phyloP scores from a whole-genome alignment of 305 asterid genomes.

The Galium porrigens region DNA sequence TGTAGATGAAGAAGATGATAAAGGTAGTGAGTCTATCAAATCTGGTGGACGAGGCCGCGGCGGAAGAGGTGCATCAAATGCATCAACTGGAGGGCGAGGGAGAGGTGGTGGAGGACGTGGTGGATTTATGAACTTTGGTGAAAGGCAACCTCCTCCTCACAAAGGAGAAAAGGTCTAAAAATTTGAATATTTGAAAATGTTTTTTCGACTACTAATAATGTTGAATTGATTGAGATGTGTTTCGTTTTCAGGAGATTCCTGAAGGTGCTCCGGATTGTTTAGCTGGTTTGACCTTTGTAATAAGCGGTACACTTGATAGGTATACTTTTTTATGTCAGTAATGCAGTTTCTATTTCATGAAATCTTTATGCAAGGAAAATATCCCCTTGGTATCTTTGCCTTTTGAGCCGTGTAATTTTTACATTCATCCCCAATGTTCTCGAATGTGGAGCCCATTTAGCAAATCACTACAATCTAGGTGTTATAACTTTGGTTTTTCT shows the following conservation, averaged over 20 bases:
- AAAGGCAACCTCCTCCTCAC: slow-evolving; percentile 98
- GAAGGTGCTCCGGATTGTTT: slow-evolving; percentile 84
- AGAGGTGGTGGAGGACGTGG: slow-evolving; percentile 96
- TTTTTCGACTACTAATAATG: slow-evolving; percentile 13
- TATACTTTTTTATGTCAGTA: slow-evolving; percentile 19
- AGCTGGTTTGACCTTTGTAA: slow-evolving; percentile 84
- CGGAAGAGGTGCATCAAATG: slow-evolving; percentile 59
- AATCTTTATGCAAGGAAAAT: too few relatives aligned
- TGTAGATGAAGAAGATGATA: slow-evolving; percentile 43
- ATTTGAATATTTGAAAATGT: slow-evolving; percentile 12
- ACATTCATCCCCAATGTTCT: not conserved
- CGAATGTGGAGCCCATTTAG: slow-evolving; percentile 4
- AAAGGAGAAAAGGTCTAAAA: slow-evolving; percentile 84
- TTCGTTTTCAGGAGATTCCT: slow-evolving; percentile 69
- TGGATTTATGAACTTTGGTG: slow-evolving; percentile 91
- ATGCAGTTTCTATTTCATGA: slow-evolving; percentile 7
- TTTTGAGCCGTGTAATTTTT: slow-evolving; percentile 1
- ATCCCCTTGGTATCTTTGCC: not conserved
- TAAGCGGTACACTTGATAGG: slow-evolving; percentile 99
- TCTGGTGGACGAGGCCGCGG: slow-evolving; percentile 85
- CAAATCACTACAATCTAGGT: slow-evolving; percentile 6
- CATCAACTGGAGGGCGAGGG: slow-evolving; percentile 58
- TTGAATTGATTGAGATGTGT: slow-evolving; percentile 15
- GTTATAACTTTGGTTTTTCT: not conserved
- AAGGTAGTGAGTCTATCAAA: slow-evolving; percentile 40